Evolutionary conservation across 2,329 filamentous ascomycete species (phyloP).

Genomic region (Ophiostoma angusticollis): DNA sequence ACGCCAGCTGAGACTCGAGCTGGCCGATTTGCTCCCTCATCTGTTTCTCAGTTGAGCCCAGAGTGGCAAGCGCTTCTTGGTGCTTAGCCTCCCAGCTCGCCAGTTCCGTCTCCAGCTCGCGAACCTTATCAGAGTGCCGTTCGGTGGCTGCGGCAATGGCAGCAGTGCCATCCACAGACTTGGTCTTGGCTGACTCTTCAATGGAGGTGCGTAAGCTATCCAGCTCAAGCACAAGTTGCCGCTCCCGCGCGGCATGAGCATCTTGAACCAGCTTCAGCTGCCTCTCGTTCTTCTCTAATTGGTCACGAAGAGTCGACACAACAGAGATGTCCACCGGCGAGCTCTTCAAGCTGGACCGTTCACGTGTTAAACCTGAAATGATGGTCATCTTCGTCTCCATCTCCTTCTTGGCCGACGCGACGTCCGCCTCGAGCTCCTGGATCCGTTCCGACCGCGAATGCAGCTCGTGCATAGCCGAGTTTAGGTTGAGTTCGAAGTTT

Average conservation of each 20-base stretch:
- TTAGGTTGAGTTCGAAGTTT: conserved; percentile 84
- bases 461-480: conserved; percentile 84
- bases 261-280: conserved; percentile 64
- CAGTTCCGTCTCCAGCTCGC: conserved; percentile 58
- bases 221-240: conserved; percentile 60
- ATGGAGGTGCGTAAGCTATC: conserved; percentile 50
- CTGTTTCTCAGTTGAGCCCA: conserved; percentile 59
- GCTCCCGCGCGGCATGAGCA: conserved; percentile 59
- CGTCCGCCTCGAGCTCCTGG: conserved; percentile 75
- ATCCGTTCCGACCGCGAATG: conserved; percentile 79
- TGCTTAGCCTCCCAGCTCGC: conserved; percentile 66
- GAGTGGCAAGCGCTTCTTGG: conserved; percentile 51
- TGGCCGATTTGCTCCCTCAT: conserved; percentile 60
- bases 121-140: conserved; percentile 44
- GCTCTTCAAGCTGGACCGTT: conserved; percentile 75
- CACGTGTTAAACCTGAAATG: conserved; percentile 84
- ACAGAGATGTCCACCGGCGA: conserved; percentile 86
- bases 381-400: conserved; percentile 96
- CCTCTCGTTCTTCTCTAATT: conserved; percentile 75
- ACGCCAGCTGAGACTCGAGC: conserved; percentile 48
- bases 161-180: conserved; percentile 9
- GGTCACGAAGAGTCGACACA: conserved; percentile 73
- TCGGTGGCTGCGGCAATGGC: conserved; percentile 10
- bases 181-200: conserved; percentile 13
- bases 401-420: conserved; percentile 75